These are phyloP conservation scores for Gleditsia sinensis DNA, from an alignment of 306 rosid genomes.

Conservation along the genomic window DNA sequence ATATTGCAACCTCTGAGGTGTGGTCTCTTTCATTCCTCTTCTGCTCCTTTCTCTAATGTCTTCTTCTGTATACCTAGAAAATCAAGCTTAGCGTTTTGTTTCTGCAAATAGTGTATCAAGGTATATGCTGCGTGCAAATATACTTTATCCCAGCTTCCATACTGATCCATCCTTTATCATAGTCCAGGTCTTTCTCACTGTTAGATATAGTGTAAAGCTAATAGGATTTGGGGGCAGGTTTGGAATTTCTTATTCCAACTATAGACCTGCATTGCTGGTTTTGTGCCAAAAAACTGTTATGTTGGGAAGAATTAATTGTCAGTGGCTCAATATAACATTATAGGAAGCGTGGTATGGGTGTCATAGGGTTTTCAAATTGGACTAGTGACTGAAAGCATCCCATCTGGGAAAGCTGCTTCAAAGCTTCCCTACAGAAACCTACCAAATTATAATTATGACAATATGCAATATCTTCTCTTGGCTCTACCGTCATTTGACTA, in stretches of 20 bases:
- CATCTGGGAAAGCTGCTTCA: neutral
- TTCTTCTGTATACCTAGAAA: neutral
- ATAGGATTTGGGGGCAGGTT: neutral
- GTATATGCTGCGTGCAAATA: too few relatives aligned
- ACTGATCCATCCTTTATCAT: too few relatives aligned
- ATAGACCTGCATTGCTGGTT: neutral
- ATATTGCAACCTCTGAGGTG: neutral
- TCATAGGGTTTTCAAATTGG: neutral
- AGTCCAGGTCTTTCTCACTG: neutral
- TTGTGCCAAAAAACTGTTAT: neutral
- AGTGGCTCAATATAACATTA: neutral
- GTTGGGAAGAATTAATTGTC: neutral
- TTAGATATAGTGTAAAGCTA: neutral
- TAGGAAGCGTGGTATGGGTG: neutral
- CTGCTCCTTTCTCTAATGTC: neutral
- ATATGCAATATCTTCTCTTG: neutral
- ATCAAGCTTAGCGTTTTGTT: neutral
- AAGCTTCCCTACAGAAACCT: neutral
- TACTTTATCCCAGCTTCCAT: too few relatives aligned
- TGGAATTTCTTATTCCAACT: neutral
- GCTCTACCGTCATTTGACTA: neutral
- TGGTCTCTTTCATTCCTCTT: neutral
- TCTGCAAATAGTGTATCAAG: neutral
- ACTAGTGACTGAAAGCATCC: neutral
- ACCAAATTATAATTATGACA: neutral